phyloP scores from a whole-genome alignment of 225 moss, liverwort and hornwort species.

The Pleurozium schreberi region DNA sequence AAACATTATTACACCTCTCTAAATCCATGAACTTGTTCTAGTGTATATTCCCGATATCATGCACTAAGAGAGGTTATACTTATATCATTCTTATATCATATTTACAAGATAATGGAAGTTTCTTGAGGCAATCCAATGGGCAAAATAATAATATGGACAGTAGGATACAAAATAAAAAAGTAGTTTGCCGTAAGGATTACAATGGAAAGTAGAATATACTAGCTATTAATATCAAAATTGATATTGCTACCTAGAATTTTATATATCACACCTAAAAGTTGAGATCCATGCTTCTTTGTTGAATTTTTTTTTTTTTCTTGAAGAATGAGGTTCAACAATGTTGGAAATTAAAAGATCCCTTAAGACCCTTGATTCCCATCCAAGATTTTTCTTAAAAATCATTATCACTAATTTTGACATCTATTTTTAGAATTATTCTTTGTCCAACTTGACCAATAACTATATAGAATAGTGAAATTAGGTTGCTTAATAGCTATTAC shows the following conservation, averaged over 20 bases:
- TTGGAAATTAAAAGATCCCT: fast-evolving
- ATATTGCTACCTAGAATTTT: not conserved
- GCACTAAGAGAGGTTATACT: no score
- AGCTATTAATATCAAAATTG: not conserved
- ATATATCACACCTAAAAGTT: fast-evolving
- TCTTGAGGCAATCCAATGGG: fast-evolving
- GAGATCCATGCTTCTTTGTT: fast-evolving
- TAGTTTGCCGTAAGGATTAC: fast-evolving
- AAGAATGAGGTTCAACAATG: not conserved
- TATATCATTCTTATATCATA: no score
- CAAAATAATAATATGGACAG: fast-evolving
- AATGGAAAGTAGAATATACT: fast-evolving
- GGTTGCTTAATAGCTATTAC: no score
- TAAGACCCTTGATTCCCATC: not conserved
- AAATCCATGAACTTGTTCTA: no score
- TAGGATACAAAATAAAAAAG: fast-evolving
- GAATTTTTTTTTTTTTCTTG: not conserved
- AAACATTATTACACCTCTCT: no score
- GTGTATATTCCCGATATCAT: no score
- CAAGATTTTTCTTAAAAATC: not conserved
- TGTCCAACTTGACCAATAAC: fast-evolving
- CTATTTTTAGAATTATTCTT: not conserved
- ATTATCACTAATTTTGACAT: not conserved
- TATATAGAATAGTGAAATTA: no score
- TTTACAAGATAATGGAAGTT: fast-evolving